Evolutionary conservation across 2,329 filamentous ascomycete genomes (phyloP), one percentile per base, ranked within the genome.

Genomic region (Trichoderma asperellum): DNA sequence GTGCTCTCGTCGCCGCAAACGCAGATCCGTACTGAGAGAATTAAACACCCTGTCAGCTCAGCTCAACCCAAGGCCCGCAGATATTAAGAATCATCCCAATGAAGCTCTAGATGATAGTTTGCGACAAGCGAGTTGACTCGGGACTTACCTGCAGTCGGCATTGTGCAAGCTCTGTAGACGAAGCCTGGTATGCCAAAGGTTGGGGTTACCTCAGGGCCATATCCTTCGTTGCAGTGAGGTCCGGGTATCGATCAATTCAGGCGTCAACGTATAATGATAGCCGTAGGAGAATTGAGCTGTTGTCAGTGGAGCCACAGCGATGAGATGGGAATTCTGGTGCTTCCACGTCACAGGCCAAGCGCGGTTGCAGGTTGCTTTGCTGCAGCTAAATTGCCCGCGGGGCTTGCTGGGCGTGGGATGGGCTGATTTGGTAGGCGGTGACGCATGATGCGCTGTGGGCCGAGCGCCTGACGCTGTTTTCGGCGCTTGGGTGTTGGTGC

Each of bases 1-100:
- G 92, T 94, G 75, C 92, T 92, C 82, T 98, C 95, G 80, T 99
- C 96, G 77, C 96, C 96, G 83, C 94, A 97, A 70, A 98, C 93
- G 80, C 94, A 97, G 77, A 98, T 94, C 73, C 96, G 92, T 71
- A 98, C 95, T 81, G 32, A 60, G 53, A n/a, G 55, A 67, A 59
- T 37, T 18, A 40, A 7, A 5, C 2, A 37, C 3, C 18, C 32
- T 6, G 69, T 70, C 35, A 70, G 69, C 37, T 59, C 34, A 52
- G 12, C 12, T n/a, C 21, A 34, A 12, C 18, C 24, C 16, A n/a
- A 57, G 18, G n/a, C 27, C 32, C 4, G 35, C 32, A 55, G 56
- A 10, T 18, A 24, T 32, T 16, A 4, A 43, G 24, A 35, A 43
- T 24, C 35, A 16, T 32, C 37, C 61, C 18, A 35, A 43, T 8